Conservation (phyloP, 75 land plant species). For the Isoetes taiwanensis region DNA sequence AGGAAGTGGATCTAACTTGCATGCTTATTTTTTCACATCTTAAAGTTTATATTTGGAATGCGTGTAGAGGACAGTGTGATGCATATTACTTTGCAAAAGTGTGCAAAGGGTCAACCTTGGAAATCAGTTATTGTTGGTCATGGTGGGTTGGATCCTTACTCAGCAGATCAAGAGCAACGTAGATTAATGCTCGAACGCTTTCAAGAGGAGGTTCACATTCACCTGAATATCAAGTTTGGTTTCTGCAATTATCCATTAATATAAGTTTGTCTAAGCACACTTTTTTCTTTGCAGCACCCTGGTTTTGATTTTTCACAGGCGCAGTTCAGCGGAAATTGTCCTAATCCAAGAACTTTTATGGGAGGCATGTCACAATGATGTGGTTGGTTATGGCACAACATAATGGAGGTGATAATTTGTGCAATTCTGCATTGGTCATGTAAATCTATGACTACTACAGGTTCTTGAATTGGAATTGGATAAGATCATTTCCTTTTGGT, state of each 20-base stretch:
- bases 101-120: slow-evolving; percentile 94
- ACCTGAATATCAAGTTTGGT: neutral
- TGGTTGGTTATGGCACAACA: too few species aligned
- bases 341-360: slow-evolving; percentile 90
- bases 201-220: slow-evolving; percentile 70
- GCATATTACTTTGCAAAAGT: slow-evolving; percentile 80
- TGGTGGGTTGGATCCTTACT: slow-evolving; percentile 66
- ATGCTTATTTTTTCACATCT: neutral
- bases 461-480: too few species aligned
- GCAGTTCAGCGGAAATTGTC: slow-evolving; percentile 68
- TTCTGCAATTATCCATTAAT: neutral
- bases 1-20: too few species aligned
- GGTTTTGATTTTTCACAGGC: slow-evolving; percentile 98
- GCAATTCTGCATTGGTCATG: too few species aligned
- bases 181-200: slow-evolving; percentile 93
- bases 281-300: slow-evolving; percentile 57
- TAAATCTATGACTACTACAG: too few species aligned
- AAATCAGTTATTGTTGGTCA: slow-evolving; percentile 71
- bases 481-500: too few species aligned
- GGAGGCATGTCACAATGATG: slow-evolving; percentile 89
- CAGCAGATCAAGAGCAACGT: slow-evolving; percentile 85
- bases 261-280: neutral
- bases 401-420: too few species aligned
- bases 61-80: slow-evolving; percentile 71
- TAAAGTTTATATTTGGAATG: neutral